phyloP scores from a whole-genome alignment of 169 alveolate species.

The Toxoplasma gondii region DNA sequence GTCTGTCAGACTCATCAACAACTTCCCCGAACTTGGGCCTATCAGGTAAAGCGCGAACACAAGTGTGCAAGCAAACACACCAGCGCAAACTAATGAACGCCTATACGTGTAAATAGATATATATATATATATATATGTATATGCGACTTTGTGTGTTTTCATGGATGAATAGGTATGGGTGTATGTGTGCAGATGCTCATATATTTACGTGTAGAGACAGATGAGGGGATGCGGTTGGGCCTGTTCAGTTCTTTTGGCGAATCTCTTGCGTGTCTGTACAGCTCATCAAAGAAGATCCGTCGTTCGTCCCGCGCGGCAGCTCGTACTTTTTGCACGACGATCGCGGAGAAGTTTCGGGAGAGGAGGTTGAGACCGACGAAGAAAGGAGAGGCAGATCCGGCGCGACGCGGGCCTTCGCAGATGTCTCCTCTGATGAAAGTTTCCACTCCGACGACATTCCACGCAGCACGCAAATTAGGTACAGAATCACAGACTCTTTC shows the following conservation, averaged over 20 bases:
- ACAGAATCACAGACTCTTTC: neutral
- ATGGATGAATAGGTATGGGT: no score
- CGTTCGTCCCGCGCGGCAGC: conserved; percentile 58
- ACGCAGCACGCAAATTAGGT: neutral
- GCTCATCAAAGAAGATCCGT: conserved; percentile 65
- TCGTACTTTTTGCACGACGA: conserved; percentile 65
- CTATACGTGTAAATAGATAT: no score
- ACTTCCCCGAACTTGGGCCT: no score
- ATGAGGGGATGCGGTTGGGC: no score
- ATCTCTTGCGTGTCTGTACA: neutral
- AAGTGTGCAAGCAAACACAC: no score
- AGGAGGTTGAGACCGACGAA: conserved; percentile 2
- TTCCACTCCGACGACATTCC: neutral
- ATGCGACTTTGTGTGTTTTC: no score
- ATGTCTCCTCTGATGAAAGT: neutral
- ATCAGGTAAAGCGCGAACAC: no score
- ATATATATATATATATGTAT: no score
- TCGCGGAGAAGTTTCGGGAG: conserved; percentile 2
- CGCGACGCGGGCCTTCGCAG: conserved; percentile 4
- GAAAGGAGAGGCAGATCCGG: neutral
- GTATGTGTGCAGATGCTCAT: no score
- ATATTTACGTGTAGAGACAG: no score
- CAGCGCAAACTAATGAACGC: no score
- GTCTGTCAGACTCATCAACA: no score
- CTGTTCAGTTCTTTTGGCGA: neutral